Percentiles rank a stretch among this genome's conserved stretches.
Conservation (phyloP, 495 filamentous ascomycete genomes). For the Bombardia bombarda region DNA sequence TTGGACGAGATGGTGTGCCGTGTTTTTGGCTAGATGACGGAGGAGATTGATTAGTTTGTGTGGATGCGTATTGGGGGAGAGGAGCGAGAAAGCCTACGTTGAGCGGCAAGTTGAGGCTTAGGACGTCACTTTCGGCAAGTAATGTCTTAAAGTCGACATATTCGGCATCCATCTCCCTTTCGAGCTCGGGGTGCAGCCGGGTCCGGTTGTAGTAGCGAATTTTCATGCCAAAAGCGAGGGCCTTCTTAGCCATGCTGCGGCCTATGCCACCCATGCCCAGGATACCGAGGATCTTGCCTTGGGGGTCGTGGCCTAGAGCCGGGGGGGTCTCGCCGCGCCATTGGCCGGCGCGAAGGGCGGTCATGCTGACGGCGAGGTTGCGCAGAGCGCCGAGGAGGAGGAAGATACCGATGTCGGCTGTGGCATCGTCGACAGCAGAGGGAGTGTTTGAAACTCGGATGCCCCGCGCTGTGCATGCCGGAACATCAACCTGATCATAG, state of each 20-base stretch:
- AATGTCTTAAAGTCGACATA: conserved; percentile 66
- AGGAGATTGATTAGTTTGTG: too few relatives aligned
- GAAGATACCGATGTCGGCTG: conserved; percentile 70
- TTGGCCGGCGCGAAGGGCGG: conserved; percentile 54
- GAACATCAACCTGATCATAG: conserved; percentile 71
- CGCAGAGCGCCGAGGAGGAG: conserved; percentile 71
- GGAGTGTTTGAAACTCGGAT: conserved; percentile 77
- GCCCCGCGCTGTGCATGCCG: conserved; percentile 55
- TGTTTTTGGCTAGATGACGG: conserved; percentile 59
- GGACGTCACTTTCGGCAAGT: conserved; percentile 57
- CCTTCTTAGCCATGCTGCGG: conserved; percentile 38
- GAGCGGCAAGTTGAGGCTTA: conserved; percentile 69
- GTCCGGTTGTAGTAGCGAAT: conserved; percentile 62
- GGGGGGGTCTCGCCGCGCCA: conserved; percentile 40
- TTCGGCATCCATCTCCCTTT: conserved; percentile 50
- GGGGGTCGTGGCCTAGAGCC: conserved; percentile 56
- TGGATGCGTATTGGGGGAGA: too few relatives aligned
- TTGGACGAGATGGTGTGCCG: conserved; percentile 55
- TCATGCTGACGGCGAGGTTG: conserved; percentile 57
- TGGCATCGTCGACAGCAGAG: conserved; percentile 70
- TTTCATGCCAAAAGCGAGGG: conserved; percentile 55
- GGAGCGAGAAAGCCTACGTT: conserved; percentile 43
- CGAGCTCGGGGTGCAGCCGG: conserved; percentile 36
- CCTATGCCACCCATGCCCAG: conserved; percentile 89
- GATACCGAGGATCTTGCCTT: conserved; percentile 67